Percentiles rank a stretch among this genome's conserved stretches.
Conservation (phyloP, 345 rosid species). For the Brassica incana region DNA sequence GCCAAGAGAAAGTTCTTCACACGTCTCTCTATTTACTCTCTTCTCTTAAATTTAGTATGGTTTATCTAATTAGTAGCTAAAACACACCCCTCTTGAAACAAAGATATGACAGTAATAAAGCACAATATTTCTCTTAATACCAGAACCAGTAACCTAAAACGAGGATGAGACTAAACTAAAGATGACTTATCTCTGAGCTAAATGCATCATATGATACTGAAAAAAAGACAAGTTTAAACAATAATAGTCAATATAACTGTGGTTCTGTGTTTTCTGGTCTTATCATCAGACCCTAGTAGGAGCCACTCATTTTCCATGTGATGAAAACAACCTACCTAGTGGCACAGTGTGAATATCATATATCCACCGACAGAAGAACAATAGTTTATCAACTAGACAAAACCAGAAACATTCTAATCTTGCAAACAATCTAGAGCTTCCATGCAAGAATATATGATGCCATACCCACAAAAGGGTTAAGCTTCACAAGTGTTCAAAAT, state of each 20-base stretch:
- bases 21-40: conserved; percentile 17
- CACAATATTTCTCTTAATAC: conserved; percentile 1
- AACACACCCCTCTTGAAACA: conserved; percentile 19
- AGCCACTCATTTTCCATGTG: conserved; percentile 30
- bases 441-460: conserved; percentile 2
- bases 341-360: conserved; percentile 10
- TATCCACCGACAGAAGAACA: conserved; percentile 38
- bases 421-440: conserved; percentile 25
- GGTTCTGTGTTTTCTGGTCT: background rate
- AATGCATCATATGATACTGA: background rate
- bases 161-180: background rate
- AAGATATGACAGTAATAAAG: conserved; percentile 1
- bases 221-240: conserved; percentile 16
- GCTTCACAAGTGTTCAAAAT: conserved; percentile 14
- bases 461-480: conserved; percentile 4
- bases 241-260: conserved; percentile 3
- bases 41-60: background rate
- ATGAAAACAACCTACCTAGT: conserved; percentile 18
- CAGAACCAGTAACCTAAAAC: background rate
- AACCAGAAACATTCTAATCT: conserved; percentile 4
- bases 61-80: conserved; percentile 10
- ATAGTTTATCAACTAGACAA: conserved; percentile 16
- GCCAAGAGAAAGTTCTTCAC: conserved; percentile 18
- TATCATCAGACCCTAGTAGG: conserved; percentile 21
- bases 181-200: conserved; percentile 1